Evolutionary conservation across 2,329 filamentous ascomycete species (phyloP), one percentile per base, ranked within the genome.

Genomic region (Graphilbum ipis-grandicollis): DNA sequence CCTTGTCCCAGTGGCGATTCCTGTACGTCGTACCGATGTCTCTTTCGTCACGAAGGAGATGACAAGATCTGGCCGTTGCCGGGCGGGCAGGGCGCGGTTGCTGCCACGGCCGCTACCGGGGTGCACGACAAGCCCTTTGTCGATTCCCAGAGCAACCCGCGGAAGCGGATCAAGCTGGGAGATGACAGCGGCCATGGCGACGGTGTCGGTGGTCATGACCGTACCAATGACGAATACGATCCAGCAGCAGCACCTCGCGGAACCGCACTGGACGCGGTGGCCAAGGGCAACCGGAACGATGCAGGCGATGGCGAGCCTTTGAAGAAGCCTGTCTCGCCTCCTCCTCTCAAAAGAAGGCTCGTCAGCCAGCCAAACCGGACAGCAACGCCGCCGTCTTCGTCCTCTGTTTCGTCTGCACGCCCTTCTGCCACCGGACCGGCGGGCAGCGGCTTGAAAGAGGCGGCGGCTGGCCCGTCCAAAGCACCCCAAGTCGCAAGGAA

Each of bases 401-500:
- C 14, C 10, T 28, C 26, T 7, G 26, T 12, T 13, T n/a, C 8
- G 10, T 7, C 10, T 13, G 26, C 9, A 18, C 18, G 25, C 15
- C 6, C 18, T 4, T 8, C 25, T 4, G 25, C 34, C n/a, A 23
- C 28, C n/a, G n/a, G n/a, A n/a, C n/a, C n/a, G n/a, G n/a, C n/a
- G n/a, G n/a, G n/a, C n/a, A n/a, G n/a, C n/a, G n/a, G n/a, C n/a
- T n/a, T n/a, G n/a, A n/a, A n/a, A n/a, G n/a, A n/a, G n/a, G n/a
- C 30, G 21, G n/a, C 14, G 4, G 8, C 31, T 18, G 5, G 26
- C 8, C 19, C 5, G 12, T 15, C 21, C 3, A n/a, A 33, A 6
- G 22, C 18, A 5, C 6, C 30, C 19, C 3, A 14, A 15, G 14
- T 13, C 14, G n/a, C 33, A 10, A 54, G 54, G 33, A 57, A 57